Percentiles rank a stretch among this genome's conserved stretches.
phyloP scores from a whole-genome alignment of 1,139 yeast species.

The Magnusiomyces ingens region DNA sequence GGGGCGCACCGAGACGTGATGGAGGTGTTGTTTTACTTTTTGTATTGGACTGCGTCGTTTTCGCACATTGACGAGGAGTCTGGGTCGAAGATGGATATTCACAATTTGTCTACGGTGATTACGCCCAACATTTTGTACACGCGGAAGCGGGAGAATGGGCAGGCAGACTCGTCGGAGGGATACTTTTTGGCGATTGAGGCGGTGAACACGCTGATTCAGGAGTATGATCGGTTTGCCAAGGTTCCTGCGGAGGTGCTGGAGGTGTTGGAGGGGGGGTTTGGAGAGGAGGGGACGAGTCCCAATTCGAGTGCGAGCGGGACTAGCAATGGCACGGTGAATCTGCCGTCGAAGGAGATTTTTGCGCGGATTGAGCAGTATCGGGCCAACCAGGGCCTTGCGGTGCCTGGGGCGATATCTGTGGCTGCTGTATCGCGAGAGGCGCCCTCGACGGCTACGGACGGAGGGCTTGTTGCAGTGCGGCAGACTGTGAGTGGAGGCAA shows the following conservation, averaged over 20 bases:
- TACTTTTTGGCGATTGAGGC: conserved; percentile 79
- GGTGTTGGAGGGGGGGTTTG: conserved; percentile 17
- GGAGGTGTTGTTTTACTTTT: conserved; percentile 79
- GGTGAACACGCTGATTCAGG: conserved; percentile 74
- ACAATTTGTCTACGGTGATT: conserved; percentile 89
- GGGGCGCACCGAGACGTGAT: conserved; percentile 74
- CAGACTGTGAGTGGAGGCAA: neutral
- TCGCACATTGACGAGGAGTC: conserved; percentile 51
- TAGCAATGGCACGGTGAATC: conserved; percentile 11
- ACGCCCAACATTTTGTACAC: conserved; percentile 81
- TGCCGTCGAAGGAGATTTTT: conserved; percentile 30
- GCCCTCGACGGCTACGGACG: neutral
- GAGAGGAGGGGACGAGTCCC: neutral
- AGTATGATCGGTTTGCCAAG: conserved; percentile 71
- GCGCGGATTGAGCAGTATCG: conserved; percentile 25
- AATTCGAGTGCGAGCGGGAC: neutral
- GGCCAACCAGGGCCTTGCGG: neutral
- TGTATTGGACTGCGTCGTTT: conserved; percentile 95
- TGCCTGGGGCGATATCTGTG: neutral
- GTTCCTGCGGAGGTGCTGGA: conserved; percentile 52
- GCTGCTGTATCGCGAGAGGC: neutral
- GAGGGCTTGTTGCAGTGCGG: neutral
- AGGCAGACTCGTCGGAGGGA: conserved; percentile 52
- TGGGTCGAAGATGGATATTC: conserved; percentile 96
- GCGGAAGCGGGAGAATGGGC: conserved; percentile 21